Evolutionary conservation across 192 early-diverging fungal genomes (phyloP), one percentile per base, ranked within the genome.

Genomic region (Martensiomyces pterosporus): DNA sequence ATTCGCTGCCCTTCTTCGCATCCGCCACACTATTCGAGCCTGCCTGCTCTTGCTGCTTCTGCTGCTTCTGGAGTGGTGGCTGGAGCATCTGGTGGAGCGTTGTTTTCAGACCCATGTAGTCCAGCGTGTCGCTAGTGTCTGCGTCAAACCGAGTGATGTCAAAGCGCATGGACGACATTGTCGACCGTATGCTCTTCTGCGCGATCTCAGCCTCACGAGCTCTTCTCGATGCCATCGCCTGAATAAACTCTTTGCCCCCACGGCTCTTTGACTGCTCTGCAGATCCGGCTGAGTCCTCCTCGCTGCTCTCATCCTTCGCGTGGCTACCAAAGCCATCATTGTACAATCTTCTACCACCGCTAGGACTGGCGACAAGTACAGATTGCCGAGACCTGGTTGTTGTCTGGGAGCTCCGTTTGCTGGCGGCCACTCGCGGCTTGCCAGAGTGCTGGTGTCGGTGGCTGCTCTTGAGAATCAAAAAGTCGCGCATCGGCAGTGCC

Each of bases 1-100:
- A 8, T n/a, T 41, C 22, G 0, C 15, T 29, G 4, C 21, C 32
- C 39, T 3, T 19, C 6, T 36, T 10, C 24, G 23, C 50, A 15
- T 34, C 5, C 35, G 43, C 48, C 48, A 29, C 43, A 42, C 12
- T 58, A 58, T 14, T 49, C 56, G 32, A 27, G 29, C 23, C 43
- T 10, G 38, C 21, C 32, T 29, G 15, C 6, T 16, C 33, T 22
- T 43, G 42, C 52, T 26, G 26, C 40, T 36, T n/a, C n/a, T n/a
- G n/a, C n/a, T n/a, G n/a, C n/a, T n/a, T n/a, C n/a, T n/a, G n/a
- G n/a, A 14, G n/a, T 24, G 52, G 23, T 45, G 35, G 38, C 34
- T 9, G 15, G 26, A 12, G 26, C 44, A 34, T 34, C 26, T 7
- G 36, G 2, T 15, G 51, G 40, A 21, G 40, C 26, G 3, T 21